phyloP scores from a whole-genome alignment of 164 flowering plant species.

The Magnolia kwangsiensis region DNA sequence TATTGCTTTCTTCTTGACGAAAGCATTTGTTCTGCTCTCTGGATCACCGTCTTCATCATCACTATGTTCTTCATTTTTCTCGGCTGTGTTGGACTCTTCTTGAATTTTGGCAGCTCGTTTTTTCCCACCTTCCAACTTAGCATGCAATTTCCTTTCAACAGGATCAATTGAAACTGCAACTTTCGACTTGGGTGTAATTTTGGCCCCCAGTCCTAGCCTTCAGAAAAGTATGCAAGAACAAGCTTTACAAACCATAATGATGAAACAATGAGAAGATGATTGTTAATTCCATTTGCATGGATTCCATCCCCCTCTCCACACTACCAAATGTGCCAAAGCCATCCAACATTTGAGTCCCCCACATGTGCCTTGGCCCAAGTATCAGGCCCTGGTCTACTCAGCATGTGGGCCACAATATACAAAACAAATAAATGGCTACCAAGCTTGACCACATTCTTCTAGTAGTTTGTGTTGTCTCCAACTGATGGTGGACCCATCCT shows the following conservation, averaged over 20 bases:
- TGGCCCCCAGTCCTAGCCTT: conserved; percentile 61
- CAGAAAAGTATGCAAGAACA: background rate
- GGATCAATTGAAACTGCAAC: conserved; percentile 37
- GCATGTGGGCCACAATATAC: no score
- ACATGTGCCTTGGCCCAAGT: no score
- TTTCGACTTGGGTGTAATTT: conserved; percentile 33
- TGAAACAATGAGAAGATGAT: background rate
- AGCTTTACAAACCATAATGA: background rate
- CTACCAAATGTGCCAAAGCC: no score
- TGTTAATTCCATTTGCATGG: no score
- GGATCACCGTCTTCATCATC: conserved; percentile 41
- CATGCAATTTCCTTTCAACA: conserved; percentile 45
- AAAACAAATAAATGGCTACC: no score
- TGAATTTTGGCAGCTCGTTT: conserved; percentile 32
- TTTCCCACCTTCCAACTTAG: conserved; percentile 41
- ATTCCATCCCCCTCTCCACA: no score
- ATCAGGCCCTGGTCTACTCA: no score
- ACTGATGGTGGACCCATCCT: no score
- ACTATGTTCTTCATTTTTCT: conserved; percentile 22
- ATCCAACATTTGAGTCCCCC: no score
- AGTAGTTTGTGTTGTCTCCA: no score
- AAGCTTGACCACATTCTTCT: no score
- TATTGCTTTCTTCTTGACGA: conserved; percentile 47
- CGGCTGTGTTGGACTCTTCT: conserved; percentile 27
- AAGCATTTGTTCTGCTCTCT: conserved; percentile 55